Evolutionary conservation across 78 protist species (phyloP).

Genomic region (Protostelium mycophagum): DNA sequence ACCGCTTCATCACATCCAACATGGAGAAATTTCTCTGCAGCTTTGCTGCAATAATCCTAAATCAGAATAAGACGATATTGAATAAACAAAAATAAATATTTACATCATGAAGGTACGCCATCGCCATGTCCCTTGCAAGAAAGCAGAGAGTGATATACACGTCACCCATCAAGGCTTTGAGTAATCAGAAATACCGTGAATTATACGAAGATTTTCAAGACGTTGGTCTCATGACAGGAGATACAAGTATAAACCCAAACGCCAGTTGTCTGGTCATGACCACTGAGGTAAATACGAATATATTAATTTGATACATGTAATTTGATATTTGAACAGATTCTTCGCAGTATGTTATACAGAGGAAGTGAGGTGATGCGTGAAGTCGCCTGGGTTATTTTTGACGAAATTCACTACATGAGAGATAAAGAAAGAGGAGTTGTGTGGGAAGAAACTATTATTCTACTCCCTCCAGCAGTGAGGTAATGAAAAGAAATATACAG

Average conservation of each 20-base stretch:
- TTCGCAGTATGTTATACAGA: conserved; percentile 95
- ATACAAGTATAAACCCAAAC: conserved; percentile 75
- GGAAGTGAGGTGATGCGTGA: conserved; percentile 91
- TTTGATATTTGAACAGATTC: conserved; percentile 43
- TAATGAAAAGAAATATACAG: too few relatives aligned
- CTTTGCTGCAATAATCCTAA: not conserved
- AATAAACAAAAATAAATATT: not conserved
- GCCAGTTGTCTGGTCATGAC: conserved; percentile 89
- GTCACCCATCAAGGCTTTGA: conserved; percentile 93
- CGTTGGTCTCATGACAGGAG: conserved; percentile 93
- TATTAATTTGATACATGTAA: not conserved
- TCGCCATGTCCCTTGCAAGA: conserved; percentile 64
- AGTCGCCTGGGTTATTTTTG: conserved; percentile 90
- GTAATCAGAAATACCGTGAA: conserved; percentile 92
- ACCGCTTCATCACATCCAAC: not conserved
- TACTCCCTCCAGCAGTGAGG: conserved; percentile 77
- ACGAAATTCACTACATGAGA: conserved; percentile 90
- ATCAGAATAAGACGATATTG: not conserved
- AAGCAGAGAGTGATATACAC: conserved; percentile 86
- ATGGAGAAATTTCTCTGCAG: not conserved
- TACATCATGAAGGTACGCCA: conserved; percentile 55
- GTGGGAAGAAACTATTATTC: conserved; percentile 94
- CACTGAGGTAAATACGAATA: conserved; percentile 68
- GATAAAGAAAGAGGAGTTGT: conserved; percentile 94
- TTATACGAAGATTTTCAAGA: conserved; percentile 63